A percentile compares a stretch with the other conserved stretches of the same genome.
Conservation (phyloP, 2,329 filamentous ascomycete genomes). For the Cadophora gregata region DNA sequence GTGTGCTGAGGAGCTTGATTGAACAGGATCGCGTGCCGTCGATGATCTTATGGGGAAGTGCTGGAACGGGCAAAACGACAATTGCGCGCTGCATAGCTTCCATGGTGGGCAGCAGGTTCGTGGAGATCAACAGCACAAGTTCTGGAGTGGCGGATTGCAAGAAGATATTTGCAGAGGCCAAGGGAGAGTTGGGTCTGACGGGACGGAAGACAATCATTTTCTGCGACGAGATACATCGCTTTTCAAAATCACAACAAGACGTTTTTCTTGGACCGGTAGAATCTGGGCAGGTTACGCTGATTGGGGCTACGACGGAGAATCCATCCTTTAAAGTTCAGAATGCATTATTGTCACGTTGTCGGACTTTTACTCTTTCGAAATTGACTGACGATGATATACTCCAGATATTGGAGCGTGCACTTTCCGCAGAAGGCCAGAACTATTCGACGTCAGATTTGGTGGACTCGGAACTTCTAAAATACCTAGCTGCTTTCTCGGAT, state of each 20-base stretch:
- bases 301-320: conserved; percentile 96
- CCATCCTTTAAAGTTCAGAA: conserved; percentile 92
- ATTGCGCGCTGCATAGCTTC: conserved; percentile 90
- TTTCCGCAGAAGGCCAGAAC: conserved; percentile 61
- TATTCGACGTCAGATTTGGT: conserved; percentile 61
- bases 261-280: conserved; percentile 94
- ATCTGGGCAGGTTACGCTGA: conserved; percentile 85
- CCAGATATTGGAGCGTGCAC: conserved; percentile 76
- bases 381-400: conserved; percentile 75
- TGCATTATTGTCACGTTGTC: conserved; percentile 85
- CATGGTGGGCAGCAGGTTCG: conserved; percentile 82
- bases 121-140: conserved; percentile 94
- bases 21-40: conserved; percentile 86
- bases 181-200: conserved; percentile 78
- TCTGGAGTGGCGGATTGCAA: conserved; percentile 90
- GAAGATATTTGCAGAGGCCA: conserved; percentile 86
- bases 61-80: conserved; percentile 86
- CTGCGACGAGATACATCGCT: conserved; percentile 78
- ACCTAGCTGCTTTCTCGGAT: conserved; percentile 86
- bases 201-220: conserved; percentile 95
- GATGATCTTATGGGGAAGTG: conserved; percentile 91
- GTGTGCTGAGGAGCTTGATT: conserved; percentile 86
- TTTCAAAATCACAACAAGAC: conserved; percentile 84
- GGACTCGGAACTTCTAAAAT: conserved; percentile 77
- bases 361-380: conserved; percentile 85